Base-by-base conservation (phyloP, 768 basidiomycete species). In the Panaeolus cyanescens region DNA sequence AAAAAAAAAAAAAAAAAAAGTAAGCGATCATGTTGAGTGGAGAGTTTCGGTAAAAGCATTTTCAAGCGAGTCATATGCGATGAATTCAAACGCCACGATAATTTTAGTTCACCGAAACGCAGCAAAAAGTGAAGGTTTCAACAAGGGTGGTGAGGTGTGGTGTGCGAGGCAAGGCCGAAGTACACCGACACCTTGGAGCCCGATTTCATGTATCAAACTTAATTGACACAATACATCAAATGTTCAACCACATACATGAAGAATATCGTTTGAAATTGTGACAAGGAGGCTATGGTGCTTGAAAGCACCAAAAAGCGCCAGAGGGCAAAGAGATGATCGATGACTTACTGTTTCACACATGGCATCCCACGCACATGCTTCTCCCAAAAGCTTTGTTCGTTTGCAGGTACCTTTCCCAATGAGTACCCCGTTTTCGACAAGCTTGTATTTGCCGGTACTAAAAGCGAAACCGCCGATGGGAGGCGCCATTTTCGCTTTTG, bases 291-390 rank as follows among this genome's bases (percentile, higher is more conserved):
- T n/a, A n/a, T n/a, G n/a, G n/a, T n/a, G n/a, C n/a, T n/a, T n/a
- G n/a, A n/a, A n/a, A n/a, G n/a, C n/a, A n/a, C n/a, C n/a, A n/a
- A n/a, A n/a, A n/a, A 22, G n/a, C 25, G 31, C 15, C 8, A 39
- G 15, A 60, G 6, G n/a, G 25, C n/a, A 54, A 36, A 31, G 28
- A 54, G 30, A 3, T 20, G 30, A 33, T 22, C n/a, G 30, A 33
- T 22, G 22, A 56, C 78, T 19, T 33, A 83, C 83, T 55, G 76
- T 69, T 57, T 73, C 68, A 65, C 84, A 90, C 75, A 88, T 83
- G 50, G 80, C 78, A 67, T 90, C 86, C 9, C 76, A 76, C 5
- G 64, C 62, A 67, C 89, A 90, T 0, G 70, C 56, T 4, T 63
- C 67, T 0, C 82, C 82, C 22, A 85, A 32, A 1, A 65, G 60